These are phyloP conservation scores for Botryotinia calthae DNA, from an alignment of 2,329 filamentous ascomycete species.

Conservation along the genomic window DNA sequence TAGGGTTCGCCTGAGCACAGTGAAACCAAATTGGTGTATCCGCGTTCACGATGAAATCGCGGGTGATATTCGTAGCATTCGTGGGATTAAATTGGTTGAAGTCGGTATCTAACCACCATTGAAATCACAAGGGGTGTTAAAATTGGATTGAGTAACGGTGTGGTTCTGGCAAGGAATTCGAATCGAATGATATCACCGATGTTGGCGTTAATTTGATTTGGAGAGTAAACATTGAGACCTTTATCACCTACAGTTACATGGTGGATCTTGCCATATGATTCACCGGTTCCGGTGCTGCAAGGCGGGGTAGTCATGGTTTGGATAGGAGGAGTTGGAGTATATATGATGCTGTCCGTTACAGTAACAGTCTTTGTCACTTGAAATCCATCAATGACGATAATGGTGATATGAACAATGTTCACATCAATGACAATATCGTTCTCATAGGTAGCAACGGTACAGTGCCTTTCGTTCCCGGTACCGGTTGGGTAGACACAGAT, in stretches of 20 bases:
- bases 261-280: not conserved
- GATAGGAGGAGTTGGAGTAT: not conserved
- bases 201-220: constrained; percentile 55
- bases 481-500: constrained; percentile 29
- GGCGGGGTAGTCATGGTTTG: not conserved
- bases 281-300: not conserved
- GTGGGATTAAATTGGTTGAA: constrained; percentile 11
- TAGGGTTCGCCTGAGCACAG: constrained; percentile 1
- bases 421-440: constrained; percentile 21
- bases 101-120: constrained; percentile 64
- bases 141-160: constrained; percentile 68
- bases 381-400: not conserved
- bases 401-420: constrained; percentile 16
- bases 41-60: not conserved
- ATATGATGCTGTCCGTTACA: not conserved
- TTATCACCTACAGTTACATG: not conserved
- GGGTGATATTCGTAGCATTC: not conserved
- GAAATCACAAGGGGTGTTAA: constrained; percentile 59
- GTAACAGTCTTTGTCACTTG: not conserved
- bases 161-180: constrained; percentile 70
- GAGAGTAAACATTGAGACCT: constrained; percentile 46
- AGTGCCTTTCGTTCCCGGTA: constrained; percentile 18
- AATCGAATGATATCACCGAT: constrained; percentile 69
- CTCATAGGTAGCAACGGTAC: constrained; percentile 26
- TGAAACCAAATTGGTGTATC: constrained; percentile 1